Base-by-base conservation (phyloP, 2,329 filamentous ascomycete species). In the Pseudogymnoascus sp. region DNA sequence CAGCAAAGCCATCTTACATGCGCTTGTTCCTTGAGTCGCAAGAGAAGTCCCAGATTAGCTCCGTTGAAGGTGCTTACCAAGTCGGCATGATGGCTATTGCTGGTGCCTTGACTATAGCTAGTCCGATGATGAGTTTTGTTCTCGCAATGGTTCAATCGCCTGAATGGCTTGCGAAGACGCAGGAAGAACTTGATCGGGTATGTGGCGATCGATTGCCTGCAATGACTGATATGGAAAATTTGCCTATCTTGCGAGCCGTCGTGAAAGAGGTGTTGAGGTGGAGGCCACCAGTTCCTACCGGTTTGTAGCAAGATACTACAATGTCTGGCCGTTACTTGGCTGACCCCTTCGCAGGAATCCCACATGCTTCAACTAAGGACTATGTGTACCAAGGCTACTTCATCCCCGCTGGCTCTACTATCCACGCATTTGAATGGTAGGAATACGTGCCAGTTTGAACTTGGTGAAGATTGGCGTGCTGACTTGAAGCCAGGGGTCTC, bases 381-480 rank as follows among this genome's bases (percentile, higher is more conserved):
- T 81, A 84, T 59, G 71, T 76, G 9, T 84, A 83, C 65, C 72
- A 78, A 28, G 80, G 77, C 55, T 78, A 79, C 66, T 75, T 76
- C 62, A 82, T 84, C 57, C 80, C 79, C 10, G 77, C 76, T 13
- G 81, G 81, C 2, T 75, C 74, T 18, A 78, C 77, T 2, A 75
- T 82, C 26, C 75, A 82, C 58, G 76, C 80, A 1, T 67, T 81
- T 18, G 77, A 80, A 70, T 82, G 76, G 78, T 79, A 66, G 65
- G 73, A 69, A 7, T 37, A 18, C 28, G 26, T 33, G 38, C 5
- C 9, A 10, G 38, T 35, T 21, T 38, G 7, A 26, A 48, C 21
- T 48, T 15, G 13, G 21, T 48, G 23, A 48, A 48, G 13, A 48
- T 48, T 21, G 30, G 7, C 52, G 37, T 21, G 30, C 39, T 57